Base-by-base conservation (phyloP, 2,329 filamentous ascomycete genomes). In the Penicillium sp. region DNA sequence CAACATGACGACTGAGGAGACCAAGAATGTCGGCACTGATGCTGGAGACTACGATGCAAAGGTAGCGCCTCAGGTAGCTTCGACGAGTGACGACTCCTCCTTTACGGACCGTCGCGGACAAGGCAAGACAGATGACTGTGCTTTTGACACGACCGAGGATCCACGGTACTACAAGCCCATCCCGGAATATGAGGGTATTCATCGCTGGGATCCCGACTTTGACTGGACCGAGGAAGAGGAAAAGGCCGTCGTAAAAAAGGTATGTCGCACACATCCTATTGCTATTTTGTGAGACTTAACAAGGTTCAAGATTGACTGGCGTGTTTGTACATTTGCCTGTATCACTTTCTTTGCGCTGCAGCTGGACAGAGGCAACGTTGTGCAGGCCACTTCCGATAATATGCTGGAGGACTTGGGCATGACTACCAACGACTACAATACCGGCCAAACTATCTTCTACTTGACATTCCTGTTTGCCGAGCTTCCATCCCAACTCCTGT, bases 341-440 rank as follows among this genome's bases (percentile, higher is more conserved):
- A 54, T 83, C 28, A 83, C 83, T 66, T 85, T 86, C 66, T 83
- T 85, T 49, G 80, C 80, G 0, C 71, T 86, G 4, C 81, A 86
- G 60, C 69, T 86, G 6, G 82, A 85, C 62, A 73, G 83, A 42
- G 81, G 81, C 44, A 86, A 86, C 59, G 69, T 86, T 10, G 64
- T 60, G 47, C 83, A 83, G 57, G 83, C 82, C 3, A 69, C 82
- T 27, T 81, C 80, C 1, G 83, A 86, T 61, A 80, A 82, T 57
- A 74, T 87, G 59, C 72, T 87, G 7, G 57, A 46, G 2, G 73
- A 75, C 31, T 57, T 75, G 2, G 56, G 69, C 65, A 42, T 84
- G 83, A 69, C 63, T 42, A 75, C 71, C 1, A 73, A 75, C 40
- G 69, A 75, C 54, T 74, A 73, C 53, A 72, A 74, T 43, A 72